These are phyloP conservation scores for Dorcoceras hygrometricum DNA, from an alignment of 257 asterid species.

Conservation along the genomic window DNA sequence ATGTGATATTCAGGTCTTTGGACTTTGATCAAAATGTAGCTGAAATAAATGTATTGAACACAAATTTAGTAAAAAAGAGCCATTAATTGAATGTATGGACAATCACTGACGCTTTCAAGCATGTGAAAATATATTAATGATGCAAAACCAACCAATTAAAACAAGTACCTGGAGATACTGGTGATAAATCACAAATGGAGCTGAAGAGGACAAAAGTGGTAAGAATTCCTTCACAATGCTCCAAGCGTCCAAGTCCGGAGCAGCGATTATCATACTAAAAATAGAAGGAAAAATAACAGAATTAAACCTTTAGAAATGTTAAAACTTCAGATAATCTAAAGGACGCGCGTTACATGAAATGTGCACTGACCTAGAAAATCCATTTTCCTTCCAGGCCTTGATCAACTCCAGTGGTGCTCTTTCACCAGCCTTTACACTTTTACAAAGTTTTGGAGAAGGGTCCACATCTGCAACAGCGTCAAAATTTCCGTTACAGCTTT, in stretches of 20 bases:
- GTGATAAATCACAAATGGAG: constrained; percentile 93
- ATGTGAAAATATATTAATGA: neutral
- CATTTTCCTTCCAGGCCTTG: constrained; percentile 74
- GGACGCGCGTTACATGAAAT: too few species aligned
- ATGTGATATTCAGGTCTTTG: neutral
- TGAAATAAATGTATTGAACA: too few species aligned
- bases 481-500: constrained; percentile 29
- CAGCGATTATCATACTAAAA: constrained; percentile 78
- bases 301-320: constrained; percentile 3
- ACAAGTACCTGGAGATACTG: constrained; percentile 76
- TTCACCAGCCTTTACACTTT: constrained; percentile 62
- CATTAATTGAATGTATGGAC: neutral
- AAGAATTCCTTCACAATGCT: constrained; percentile 64
- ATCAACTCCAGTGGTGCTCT: constrained; percentile 61
- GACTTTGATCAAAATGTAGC: neutral
- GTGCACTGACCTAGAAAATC: constrained; percentile 76
- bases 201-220: constrained; percentile 83
- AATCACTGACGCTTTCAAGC: neutral
- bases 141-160: constrained; percentile 9
- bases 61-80: neutral
- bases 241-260: constrained; percentile 85
- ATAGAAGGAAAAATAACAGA: constrained; percentile 15
- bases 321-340: neutral
- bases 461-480: constrained; percentile 32
- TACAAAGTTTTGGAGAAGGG: constrained; percentile 42